phyloP scores from a whole-genome alignment of 2,329 filamentous ascomycete species.

The Sclerotinia sclerotiorum region DNA sequence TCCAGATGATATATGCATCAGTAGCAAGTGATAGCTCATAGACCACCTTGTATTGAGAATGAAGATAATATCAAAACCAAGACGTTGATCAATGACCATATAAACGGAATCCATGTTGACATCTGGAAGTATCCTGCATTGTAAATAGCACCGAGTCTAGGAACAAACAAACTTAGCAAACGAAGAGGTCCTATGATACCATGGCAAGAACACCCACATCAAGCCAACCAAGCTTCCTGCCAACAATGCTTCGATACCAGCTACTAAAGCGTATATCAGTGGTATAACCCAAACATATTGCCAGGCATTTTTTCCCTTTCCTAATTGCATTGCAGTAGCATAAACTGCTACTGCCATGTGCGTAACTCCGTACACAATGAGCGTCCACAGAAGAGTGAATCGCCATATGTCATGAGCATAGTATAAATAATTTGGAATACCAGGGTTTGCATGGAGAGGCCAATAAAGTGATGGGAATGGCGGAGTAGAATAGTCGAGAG shows the following conservation, averaged over 20 bases:
- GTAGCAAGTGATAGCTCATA: slow-evolving; percentile 45
- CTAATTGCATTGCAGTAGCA: slow-evolving; percentile 58
- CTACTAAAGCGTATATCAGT: slow-evolving; percentile 58
- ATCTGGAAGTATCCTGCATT: slow-evolving; percentile 68
- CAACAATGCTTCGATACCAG: slow-evolving; percentile 61
- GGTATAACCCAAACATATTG: slow-evolving; percentile 56
- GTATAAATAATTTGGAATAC: slow-evolving; percentile 54
- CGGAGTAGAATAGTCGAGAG: slow-evolving; percentile 57
- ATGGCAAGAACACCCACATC: slow-evolving; percentile 50
- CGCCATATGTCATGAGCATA: slow-evolving; percentile 64
- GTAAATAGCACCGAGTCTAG: slow-evolving; percentile 61
- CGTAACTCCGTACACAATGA: slow-evolving; percentile 62
- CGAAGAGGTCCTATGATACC: neutral
- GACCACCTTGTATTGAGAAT: slow-evolving; percentile 68
- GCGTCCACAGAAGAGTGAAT: slow-evolving; percentile 68
- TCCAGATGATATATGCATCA: neutral
- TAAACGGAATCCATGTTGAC: slow-evolving; percentile 73
- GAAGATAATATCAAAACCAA: slow-evolving; percentile 67
- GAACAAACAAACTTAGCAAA: slow-evolving; percentile 4
- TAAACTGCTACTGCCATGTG: slow-evolving; percentile 58
- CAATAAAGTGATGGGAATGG: slow-evolving; percentile 69
- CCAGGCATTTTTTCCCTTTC: slow-evolving; percentile 40
- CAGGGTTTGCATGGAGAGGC: slow-evolving; percentile 49
- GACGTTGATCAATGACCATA: slow-evolving; percentile 68
- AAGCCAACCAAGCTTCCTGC: slow-evolving; percentile 67